Evolutionary conservation across 192 early-diverging fungal genomes (phyloP).

Genomic region (Mortierella hygrophila): DNA sequence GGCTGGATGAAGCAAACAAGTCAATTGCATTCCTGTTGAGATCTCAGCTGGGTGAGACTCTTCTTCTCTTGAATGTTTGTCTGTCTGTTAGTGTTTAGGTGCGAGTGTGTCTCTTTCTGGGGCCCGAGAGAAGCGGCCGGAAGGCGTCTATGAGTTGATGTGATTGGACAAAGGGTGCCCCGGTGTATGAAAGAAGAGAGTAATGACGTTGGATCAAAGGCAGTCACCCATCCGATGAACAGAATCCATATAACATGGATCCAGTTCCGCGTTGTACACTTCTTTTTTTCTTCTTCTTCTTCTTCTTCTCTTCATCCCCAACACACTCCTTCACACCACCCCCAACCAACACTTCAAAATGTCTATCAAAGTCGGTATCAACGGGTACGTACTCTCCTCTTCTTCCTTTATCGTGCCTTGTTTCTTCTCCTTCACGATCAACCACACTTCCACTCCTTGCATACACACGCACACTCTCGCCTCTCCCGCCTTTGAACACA

Average conservation of each 20-base stretch:
- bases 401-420: neutral
- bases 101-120: too few relatives aligned
- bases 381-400: slow-evolving; percentile 37
- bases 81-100: too few relatives aligned
- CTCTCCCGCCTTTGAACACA: neutral
- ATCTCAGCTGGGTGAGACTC: neutral
- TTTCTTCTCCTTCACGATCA: neutral
- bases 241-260: neutral
- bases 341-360: slow-evolving; percentile 29
- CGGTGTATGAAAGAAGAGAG: neutral
- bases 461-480: neutral
- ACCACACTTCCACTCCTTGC: neutral
- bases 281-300: slow-evolving; percentile 17
- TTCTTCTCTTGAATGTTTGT: neutral
- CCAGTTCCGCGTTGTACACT: neutral
- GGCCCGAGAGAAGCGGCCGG: neutral
- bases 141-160: neutral
- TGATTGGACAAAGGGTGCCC: neutral
- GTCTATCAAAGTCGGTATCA: slow-evolving; percentile 55
- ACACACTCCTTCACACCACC: neutral
- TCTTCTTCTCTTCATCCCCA: slow-evolving; percentile 33
- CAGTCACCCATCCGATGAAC: slow-evolving; percentile 7
- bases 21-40: neutral
- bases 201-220: slow-evolving; percentile 22
- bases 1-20: neutral